Base-by-base conservation (phyloP, 2,329 filamentous ascomycete genomes). In the Colletotrichum agaves region DNA sequence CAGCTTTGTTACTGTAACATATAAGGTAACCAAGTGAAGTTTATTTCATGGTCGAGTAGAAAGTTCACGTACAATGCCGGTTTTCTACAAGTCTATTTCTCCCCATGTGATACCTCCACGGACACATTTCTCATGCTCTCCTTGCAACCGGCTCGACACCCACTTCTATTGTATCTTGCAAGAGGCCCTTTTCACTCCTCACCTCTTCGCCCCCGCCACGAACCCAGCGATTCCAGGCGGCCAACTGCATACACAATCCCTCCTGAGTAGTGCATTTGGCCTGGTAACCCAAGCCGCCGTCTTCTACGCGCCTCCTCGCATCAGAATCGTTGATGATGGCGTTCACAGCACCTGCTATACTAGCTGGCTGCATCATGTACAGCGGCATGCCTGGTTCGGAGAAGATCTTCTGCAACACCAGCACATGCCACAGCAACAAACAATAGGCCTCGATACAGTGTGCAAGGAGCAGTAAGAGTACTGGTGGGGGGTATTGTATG, bases 271-370 rank as follows among this genome's bases (percentile, higher is more conserved):
- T 80, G 50, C 75, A 79, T 7, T 75, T 74, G 3, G 74, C 76
- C 53, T 60, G 62, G 56, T 84, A 84, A 11, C 80, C 83, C 31
- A 85, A 69, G 0, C 82, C 82, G 0, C 82, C 82, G 8, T 81
- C 76, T 35, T 75, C 76, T 1, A 79, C 75, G 5, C 72, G 70
- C 69, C 71, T 78, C 69, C 76, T 74, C 5, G 82, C 82, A 50
- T 74, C 71, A 11, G 70, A 71, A 62, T 83, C 80, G 41, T 79
- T 78, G 4, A 79, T 74, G 5, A 83, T 68, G 37, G 76, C 73
- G 58, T 81, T 78, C 23, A 78, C 72, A 4, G 76, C 70, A 12
- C 80, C 78, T 5, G 73, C 75, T 56, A 83, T 77, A 4, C 77
- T 73, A 2, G 76, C 75, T 11, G 82, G 82, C 73, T 85, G 82